Conservation (phyloP, 2,329 filamentous ascomycete genomes). For the Microcyclospora tardicrescens region DNA sequence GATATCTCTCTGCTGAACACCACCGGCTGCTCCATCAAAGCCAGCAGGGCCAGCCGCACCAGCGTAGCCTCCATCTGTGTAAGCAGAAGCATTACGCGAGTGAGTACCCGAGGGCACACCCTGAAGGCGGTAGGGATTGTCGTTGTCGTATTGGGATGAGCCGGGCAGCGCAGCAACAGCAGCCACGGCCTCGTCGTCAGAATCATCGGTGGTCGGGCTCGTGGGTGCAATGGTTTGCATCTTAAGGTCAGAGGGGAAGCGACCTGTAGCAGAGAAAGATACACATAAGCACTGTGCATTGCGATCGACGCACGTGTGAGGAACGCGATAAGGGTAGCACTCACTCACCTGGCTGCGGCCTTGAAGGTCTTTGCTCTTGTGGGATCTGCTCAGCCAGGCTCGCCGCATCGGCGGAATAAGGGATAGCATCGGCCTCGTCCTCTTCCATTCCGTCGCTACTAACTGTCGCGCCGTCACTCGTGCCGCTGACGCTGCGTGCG, state of each 20-base stretch:
- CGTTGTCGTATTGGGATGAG: constrained; percentile 14
- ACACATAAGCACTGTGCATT: too few relatives aligned
- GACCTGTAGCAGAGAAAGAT: constrained; percentile 33
- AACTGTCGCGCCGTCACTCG: constrained; percentile 44
- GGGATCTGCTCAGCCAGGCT: constrained; percentile 24
- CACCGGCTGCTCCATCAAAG: constrained; percentile 1
- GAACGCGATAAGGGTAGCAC: constrained; percentile 19
- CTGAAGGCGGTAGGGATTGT: constrained; percentile 18
- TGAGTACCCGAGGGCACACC: constrained; percentile 12
- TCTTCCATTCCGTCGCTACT: constrained; percentile 70
- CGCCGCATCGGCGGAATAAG: constrained; percentile 49
- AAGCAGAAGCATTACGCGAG: background rate
- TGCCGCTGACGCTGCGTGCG: constrained; percentile 61
- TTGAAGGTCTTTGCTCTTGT: constrained; percentile 39
- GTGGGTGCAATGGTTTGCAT: constrained; percentile 50
- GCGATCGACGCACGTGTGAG: too few relatives aligned
- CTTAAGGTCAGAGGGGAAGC: constrained; percentile 90
- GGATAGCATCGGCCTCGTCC: constrained; percentile 51
- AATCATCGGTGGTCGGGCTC: constrained; percentile 68
- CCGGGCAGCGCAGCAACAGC: constrained; percentile 27
- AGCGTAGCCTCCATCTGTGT: constrained; percentile 1
- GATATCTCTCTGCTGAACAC: constrained; percentile 1
- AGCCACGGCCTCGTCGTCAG: constrained; percentile 51
- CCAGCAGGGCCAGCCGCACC: background rate
- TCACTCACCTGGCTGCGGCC: constrained; percentile 70